Percentiles rank a stretch among this genome's conserved stretches.
These are phyloP conservation scores for Suhomyces bribrorum DNA, from an alignment of 1,139 yeast genomes.

Conservation along the genomic window DNA sequence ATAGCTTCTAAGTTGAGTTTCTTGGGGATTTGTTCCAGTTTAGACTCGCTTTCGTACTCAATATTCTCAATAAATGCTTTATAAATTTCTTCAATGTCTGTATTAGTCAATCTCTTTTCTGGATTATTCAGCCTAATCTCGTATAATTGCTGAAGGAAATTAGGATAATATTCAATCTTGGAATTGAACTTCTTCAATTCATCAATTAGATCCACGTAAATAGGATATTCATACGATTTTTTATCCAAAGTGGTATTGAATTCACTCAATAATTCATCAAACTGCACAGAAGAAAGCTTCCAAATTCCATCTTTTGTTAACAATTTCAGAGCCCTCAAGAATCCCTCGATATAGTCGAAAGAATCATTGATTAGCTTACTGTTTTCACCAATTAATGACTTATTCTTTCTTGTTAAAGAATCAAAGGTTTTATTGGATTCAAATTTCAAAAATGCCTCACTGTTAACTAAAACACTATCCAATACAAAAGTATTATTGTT, in stretches of 20 bases:
- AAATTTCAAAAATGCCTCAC: constrained; percentile 30
- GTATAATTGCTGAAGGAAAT: constrained; percentile 23
- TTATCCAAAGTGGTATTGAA: constrained; percentile 12
- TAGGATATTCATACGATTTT: constrained; percentile 16
- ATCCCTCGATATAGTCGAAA: constrained; percentile 15
- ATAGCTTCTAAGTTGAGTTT: constrained; percentile 4
- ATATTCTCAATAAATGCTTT: constrained; percentile 22
- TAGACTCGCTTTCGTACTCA: constrained; percentile 16
- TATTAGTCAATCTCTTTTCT: constrained; percentile 9
- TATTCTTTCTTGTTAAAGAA: constrained; percentile 7
- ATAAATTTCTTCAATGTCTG: constrained; percentile 22
- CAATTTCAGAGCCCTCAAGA: constrained; percentile 17
- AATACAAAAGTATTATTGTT: constrained; percentile 34
- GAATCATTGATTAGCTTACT: constrained; percentile 17
- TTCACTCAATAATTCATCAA: constrained; percentile 14
- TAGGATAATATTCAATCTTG: constrained; percentile 25
- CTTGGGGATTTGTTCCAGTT: not conserved
- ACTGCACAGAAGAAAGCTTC: constrained; percentile 17
- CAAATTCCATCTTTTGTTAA: constrained; percentile 18
- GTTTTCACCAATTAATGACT: constrained; percentile 19
- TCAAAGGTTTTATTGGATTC: constrained; percentile 21
- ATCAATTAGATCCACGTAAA: constrained; percentile 16
- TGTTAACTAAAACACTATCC: constrained; percentile 37
- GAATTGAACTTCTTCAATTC: constrained; percentile 20
- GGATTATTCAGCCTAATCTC: constrained; percentile 15